Evolutionary conservation across 257 asterid genomes (phyloP).

Genomic region (Pogostemon cablin): DNA sequence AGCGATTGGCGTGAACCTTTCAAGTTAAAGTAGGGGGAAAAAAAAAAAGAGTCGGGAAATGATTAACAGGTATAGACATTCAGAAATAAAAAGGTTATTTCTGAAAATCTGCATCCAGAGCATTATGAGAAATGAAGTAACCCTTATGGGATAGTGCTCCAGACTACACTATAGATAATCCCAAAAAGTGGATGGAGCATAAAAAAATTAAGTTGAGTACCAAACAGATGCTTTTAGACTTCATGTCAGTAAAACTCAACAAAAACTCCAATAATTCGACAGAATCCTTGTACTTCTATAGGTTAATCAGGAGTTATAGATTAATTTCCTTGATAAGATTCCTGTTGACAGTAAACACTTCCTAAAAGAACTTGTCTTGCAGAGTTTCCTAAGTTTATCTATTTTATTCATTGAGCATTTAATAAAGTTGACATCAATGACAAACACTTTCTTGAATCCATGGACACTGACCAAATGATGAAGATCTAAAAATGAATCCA

Average conservation of each 20-base stretch:
- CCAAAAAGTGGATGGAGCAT: slow-evolving; percentile 12
- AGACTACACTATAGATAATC: slow-evolving; percentile 12
- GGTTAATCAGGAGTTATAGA: neutral
- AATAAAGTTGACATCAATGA: neutral
- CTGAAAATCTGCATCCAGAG: neutral
- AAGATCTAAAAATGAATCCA: slow-evolving; percentile 8
- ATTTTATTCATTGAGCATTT: slow-evolving; percentile 6
- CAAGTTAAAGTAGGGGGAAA: slow-evolving; percentile 6
- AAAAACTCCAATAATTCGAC: slow-evolving; percentile 8
- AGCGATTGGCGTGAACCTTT: neutral
- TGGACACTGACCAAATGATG: neutral
- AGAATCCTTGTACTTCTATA: neutral
- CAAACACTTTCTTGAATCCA: slow-evolving; percentile 14
- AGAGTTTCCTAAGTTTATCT: no score
- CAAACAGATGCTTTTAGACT: neutral
- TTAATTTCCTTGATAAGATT: slow-evolving; percentile 1
- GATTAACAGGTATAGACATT: neutral
- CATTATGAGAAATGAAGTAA: slow-evolving; percentile 20
- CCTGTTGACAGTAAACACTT: neutral
- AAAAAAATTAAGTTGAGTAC: slow-evolving; percentile 22
- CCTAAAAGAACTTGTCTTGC: neutral
- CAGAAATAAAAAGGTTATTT: neutral
- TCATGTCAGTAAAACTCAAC: neutral
- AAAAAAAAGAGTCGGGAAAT: neutral
- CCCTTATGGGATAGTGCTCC: slow-evolving; percentile 6